A percentile compares a stretch with the other conserved stretches of the same genome.
These are phyloP conservation scores for Hibiscus trionum DNA, from an alignment of 345 rosid genomes.

Conservation along the genomic window DNA sequence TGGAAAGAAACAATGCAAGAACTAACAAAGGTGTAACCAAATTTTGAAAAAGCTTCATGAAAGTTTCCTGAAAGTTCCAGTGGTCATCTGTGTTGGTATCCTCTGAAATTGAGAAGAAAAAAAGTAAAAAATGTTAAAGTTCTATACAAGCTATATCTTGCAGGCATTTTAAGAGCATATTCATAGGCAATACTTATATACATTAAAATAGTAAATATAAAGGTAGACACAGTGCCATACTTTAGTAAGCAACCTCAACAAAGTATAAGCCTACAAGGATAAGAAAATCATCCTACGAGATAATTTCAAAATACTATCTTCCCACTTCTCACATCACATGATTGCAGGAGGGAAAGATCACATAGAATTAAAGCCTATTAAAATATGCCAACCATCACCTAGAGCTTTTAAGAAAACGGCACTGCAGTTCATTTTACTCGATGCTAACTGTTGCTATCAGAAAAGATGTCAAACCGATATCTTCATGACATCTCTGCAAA, in stretches of 20 bases:
- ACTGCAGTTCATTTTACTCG: too few relatives aligned
- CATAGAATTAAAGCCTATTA: not conserved
- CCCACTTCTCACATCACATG: not conserved
- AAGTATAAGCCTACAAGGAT: not conserved
- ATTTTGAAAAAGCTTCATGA: conserved; percentile 44
- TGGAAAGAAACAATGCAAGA: conserved; percentile 39
- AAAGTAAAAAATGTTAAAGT: not conserved
- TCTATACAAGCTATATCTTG: not conserved
- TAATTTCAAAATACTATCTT: not conserved
- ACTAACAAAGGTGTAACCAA: conserved; percentile 47
- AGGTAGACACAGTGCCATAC: not conserved
- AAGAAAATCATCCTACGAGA: not conserved
- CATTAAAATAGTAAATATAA: not conserved
- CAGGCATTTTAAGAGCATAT: not conserved
- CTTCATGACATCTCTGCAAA: not conserved
- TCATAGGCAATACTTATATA: not conserved
- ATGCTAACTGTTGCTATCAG: not conserved
- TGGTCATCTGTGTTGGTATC: conserved; percentile 54
- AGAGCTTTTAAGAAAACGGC: too few relatives aligned
- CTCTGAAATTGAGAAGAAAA: conserved; percentile 42
- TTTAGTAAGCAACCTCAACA: not conserved
- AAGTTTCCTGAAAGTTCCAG: conserved; percentile 38
- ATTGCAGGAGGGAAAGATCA: not conserved
- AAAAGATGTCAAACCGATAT: not conserved
- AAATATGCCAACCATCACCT: not conserved